phyloP scores from a whole-genome alignment of 2,329 filamentous ascomycete genomes.

The Aulographum hederae region DNA sequence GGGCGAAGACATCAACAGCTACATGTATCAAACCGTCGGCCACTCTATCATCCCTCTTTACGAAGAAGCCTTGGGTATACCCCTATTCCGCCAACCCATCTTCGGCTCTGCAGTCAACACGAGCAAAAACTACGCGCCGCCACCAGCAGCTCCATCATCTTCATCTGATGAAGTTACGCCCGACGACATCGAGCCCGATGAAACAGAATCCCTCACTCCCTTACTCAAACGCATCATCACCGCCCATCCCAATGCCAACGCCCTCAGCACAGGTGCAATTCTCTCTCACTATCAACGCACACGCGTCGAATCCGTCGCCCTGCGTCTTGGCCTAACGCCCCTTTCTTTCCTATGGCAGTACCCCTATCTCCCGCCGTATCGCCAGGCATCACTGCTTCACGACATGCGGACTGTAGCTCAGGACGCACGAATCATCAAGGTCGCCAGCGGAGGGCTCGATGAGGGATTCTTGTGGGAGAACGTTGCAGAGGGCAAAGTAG shows the following conservation, averaged over 20 bases:
- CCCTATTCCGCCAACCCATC: conserved; percentile 69
- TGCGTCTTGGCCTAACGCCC: conserved; percentile 65
- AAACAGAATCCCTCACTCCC: conserved; percentile 73
- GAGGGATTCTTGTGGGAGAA: conserved; percentile 65
- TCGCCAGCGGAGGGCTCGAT: conserved; percentile 77
- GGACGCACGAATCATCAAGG: conserved; percentile 86
- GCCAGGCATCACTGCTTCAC: conserved; percentile 39
- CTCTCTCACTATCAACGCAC: conserved; percentile 92
- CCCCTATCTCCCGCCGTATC: conserved; percentile 44
- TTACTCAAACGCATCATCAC: conserved; percentile 50
- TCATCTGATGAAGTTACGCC: background rate
- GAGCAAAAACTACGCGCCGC: conserved; percentile 45
- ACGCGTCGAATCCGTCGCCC: conserved; percentile 77
- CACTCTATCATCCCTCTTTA: conserved; percentile 78
- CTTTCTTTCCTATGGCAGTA: conserved; percentile 90
- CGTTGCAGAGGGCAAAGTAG: conserved; percentile 38
- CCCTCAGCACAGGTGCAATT: conserved; percentile 79
- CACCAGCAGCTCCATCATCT: background rate
- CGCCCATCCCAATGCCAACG: conserved; percentile 64
- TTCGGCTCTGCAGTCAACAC: conserved; percentile 51
- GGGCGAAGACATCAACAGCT: conserved; percentile 68
- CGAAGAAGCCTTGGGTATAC: conserved; percentile 56
- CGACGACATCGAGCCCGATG: conserved; percentile 31
- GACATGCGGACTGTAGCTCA: conserved; percentile 68
- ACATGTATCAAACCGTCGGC: conserved; percentile 98